Percentiles rank a stretch among this genome's conserved stretches.
phyloP scores from a whole-genome alignment of 164 flowering plant species.

The Magnolia kwangsiensis region DNA sequence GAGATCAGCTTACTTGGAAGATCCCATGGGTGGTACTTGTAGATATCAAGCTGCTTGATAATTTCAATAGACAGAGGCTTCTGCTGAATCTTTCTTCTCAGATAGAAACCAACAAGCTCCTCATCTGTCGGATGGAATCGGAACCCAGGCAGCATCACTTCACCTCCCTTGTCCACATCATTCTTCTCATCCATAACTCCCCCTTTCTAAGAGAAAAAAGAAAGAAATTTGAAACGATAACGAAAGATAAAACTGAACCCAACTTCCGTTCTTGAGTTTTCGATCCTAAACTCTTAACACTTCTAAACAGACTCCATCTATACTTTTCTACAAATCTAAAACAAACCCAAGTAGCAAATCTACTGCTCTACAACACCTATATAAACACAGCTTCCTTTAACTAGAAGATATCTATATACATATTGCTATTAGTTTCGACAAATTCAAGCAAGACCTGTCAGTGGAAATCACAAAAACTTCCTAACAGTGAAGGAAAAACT shows the following conservation, averaged over 20 bases:
- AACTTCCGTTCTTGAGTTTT: constrained; percentile 6
- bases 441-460: background rate
- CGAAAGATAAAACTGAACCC: background rate
- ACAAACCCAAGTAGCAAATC: background rate
- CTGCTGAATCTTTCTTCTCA: constrained; percentile 67
- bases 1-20: constrained; percentile 59
- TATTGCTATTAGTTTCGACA: background rate
- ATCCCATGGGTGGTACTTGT: constrained; percentile 84
- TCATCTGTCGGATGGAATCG: constrained; percentile 89
- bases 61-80: constrained; percentile 62
- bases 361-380: background rate
- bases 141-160: constrained; percentile 69
- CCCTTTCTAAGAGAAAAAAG: background rate
- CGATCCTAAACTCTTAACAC: background rate
- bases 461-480: background rate
- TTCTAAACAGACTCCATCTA: background rate
- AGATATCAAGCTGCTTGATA: constrained; percentile 71
- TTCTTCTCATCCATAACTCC: constrained; percentile 39
- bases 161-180: constrained; percentile 47
- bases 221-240: background rate
- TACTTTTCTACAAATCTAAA: background rate
- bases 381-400: background rate
- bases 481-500: background rate
- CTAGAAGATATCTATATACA: background rate
- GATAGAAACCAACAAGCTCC: constrained; percentile 72